These are phyloP conservation scores for Macaranga tanarius DNA, from an alignment of 441 rosid genomes.

Conservation along the genomic window DNA sequence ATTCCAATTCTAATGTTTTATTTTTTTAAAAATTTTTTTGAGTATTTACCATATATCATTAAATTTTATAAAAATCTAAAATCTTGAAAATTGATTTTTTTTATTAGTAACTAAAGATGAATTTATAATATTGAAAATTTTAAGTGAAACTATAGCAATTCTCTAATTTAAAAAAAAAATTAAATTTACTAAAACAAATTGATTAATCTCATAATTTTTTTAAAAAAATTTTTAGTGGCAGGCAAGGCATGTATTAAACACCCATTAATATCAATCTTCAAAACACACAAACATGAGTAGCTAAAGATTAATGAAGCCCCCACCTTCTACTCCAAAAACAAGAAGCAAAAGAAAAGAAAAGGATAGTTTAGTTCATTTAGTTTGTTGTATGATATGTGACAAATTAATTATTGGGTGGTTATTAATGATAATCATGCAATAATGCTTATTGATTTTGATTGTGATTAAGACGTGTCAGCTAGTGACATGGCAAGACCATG, in stretches of 20 bases:
- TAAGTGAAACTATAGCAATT: too few relatives aligned
- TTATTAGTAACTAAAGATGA: too few relatives aligned
- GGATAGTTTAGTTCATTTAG: too few relatives aligned
- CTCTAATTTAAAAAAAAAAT: too few relatives aligned
- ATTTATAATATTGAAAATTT: too few relatives aligned
- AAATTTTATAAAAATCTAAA: too few relatives aligned
- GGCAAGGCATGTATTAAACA: not conserved
- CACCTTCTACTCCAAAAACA: not conserved
- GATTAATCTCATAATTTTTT: not conserved
- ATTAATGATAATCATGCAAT: conserved; percentile 1
- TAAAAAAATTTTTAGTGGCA: conserved; percentile 2
- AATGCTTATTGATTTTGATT: not conserved
- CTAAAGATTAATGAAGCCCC: not conserved
- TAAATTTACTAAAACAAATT: too few relatives aligned
- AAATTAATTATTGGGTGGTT: not conserved
- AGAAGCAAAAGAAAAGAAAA: too few relatives aligned
- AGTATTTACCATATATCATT: too few relatives aligned
- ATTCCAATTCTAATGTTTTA: not conserved
- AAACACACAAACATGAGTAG: not conserved
- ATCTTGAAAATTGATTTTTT: too few relatives aligned
- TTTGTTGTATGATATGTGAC: not conserved
- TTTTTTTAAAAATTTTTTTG: too few relatives aligned
- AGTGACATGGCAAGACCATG: not conserved
- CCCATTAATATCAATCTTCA: not conserved
- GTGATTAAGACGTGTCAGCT: not conserved